Base-by-base conservation (phyloP, 2,329 filamentous ascomycete species). In the Esteya vermicola region DNA sequence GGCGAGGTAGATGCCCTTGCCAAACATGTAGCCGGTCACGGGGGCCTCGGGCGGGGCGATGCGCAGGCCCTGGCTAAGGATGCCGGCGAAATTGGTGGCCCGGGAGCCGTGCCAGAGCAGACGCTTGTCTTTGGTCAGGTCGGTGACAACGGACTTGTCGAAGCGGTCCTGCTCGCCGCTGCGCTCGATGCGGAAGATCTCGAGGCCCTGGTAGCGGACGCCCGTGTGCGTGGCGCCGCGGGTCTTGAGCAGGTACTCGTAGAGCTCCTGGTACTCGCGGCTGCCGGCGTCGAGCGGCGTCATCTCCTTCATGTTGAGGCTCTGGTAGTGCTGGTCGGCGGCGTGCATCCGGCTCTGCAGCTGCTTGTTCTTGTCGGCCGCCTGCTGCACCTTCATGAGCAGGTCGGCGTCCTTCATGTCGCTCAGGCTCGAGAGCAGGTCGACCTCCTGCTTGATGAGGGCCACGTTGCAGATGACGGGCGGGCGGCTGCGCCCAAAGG, bases 21-120 rank as follows among this genome's bases (percentile, higher is more conserved):
- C 85, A 49, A 93, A 93, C 81, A 89, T 89, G 62, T 89, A 86
- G 2, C 84, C 84, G 5, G 68, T 72, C 0, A 77, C 77, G 0
- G 85, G 86, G 0, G 85, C 85, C 56, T 93, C 80, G 0, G 81
- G 80, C 0, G 86, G 86, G 7, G 86, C 86, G 48, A 93, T 93
- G n/a, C 85, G 81, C 7, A 94, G 70, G 47, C 86, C 86, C 57
- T 93, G 84, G 42, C 77, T 81, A 32, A 93, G 72, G 43, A 94
- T 94, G 52, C 85, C 86, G 52, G 81, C 85, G 48, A 79, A 93
- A 56, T 93, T 93, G 39, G 83, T 91, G 25, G 69, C 72, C 26
- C 85, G 77, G 14, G 82, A 88, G 14, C 86, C 85, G 54, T 93
- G 86, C 86, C 86, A 94, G 3, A 94, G 68, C 2, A 93, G 73